Conservation (phyloP, 495 filamentous ascomycete species). For the Beverwykella pulmonaria region DNA sequence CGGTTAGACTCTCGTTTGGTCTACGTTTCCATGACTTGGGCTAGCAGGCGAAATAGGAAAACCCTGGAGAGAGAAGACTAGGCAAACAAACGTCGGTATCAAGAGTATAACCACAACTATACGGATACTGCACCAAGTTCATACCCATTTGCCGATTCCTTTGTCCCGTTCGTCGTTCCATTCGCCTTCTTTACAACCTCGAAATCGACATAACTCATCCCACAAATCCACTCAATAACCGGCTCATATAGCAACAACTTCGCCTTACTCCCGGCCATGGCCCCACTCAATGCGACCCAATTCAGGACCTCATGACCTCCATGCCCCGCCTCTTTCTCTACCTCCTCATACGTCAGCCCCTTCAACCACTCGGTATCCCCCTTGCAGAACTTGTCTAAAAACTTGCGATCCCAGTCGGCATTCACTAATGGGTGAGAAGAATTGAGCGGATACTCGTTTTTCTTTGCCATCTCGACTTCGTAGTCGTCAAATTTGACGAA, state of each 20-base stretch:
- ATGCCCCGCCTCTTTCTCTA: conserved; percentile 22
- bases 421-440: conserved; percentile 11
- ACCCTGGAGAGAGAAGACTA: too few relatives aligned
- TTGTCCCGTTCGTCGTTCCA: conserved; percentile 1
- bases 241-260: conserved; percentile 27
- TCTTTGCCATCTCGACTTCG: conserved; percentile 24
- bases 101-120: too few relatives aligned
- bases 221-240: conserved; percentile 26
- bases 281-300: conserved; percentile 17
- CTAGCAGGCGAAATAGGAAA: too few relatives aligned
- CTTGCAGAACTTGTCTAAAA: conserved; percentile 12
- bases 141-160: too few relatives aligned
- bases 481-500: conserved; percentile 18
- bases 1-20: too few relatives aligned
- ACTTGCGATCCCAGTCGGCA: conserved; percentile 15
- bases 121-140: too few relatives aligned
- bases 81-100: too few relatives aligned
- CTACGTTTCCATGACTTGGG: too few relatives aligned
- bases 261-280: conserved; percentile 19
- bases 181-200: conserved; percentile 18
- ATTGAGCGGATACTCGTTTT: conserved; percentile 25
- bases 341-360: conserved; percentile 19
- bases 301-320: conserved; percentile 23
- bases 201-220: conserved; percentile 23
- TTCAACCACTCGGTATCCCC: conserved; percentile 18